Conservation (phyloP, 192 early-diverging fungal genomes). For the Piromyces finnis region DNA sequence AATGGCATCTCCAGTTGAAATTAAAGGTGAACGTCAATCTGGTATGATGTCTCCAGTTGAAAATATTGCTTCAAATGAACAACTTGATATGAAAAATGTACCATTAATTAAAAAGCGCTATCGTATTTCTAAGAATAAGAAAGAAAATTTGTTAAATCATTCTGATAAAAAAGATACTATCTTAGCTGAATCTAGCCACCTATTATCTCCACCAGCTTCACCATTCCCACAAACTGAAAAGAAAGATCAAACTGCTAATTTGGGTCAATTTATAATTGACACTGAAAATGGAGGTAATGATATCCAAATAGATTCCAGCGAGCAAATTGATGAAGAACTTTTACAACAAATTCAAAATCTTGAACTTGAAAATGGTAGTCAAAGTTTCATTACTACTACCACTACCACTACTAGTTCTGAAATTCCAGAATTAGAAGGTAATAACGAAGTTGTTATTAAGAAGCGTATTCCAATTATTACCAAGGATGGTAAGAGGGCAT, state of each 20-base stretch:
- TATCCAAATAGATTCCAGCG: background rate
- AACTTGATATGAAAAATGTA: background rate
- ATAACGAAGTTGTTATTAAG: background rate
- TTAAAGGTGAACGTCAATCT: background rate
- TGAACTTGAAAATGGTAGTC: background rate
- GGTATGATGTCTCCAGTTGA: background rate
- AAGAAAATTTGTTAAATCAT: background rate
- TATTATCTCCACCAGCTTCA: background rate
- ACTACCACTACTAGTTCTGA: background rate
- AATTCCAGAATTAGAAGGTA: background rate
- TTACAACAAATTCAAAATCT: background rate
- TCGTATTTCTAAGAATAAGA: background rate
- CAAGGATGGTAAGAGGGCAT: background rate
- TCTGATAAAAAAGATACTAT: background rate
- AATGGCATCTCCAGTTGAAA: background rate
- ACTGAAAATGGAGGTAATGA: background rate
- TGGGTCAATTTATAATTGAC: background rate
- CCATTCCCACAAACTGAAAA: background rate
- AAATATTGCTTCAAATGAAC: background rate
- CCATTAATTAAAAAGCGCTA: background rate
- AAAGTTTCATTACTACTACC: background rate
- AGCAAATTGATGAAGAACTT: background rate
- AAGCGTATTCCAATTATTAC: background rate
- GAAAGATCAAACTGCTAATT: no score
- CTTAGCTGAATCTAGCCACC: background rate